Evolutionary conservation across 129 eudicot genomes (phyloP).

Genomic region (Arctium minus): DNA sequence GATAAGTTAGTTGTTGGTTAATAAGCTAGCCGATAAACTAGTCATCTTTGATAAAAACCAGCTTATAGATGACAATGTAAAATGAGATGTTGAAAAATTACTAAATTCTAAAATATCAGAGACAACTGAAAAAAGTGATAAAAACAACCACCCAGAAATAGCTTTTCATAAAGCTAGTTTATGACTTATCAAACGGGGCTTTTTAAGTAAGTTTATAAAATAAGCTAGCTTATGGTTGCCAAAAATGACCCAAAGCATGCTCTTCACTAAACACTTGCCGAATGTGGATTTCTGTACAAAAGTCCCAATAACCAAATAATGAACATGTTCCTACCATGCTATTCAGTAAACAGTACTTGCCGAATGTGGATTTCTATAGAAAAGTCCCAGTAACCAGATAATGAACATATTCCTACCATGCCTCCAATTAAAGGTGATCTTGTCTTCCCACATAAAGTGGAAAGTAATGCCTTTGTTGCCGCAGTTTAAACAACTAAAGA

Average conservation of each 20-base stretch:
- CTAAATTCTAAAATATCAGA: too few species aligned
- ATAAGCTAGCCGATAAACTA: too few species aligned
- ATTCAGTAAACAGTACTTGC: background rate
- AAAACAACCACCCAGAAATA: background rate
- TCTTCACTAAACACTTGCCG: background rate
- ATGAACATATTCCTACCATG: background rate
- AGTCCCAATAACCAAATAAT: background rate
- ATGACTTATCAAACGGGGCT: background rate
- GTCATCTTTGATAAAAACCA: too few species aligned
- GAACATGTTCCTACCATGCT: background rate
- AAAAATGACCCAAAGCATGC: background rate
- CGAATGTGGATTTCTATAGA: background rate
- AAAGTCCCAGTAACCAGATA: background rate
- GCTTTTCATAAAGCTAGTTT: background rate
- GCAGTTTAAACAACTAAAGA: background rate
- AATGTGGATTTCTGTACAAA: background rate
- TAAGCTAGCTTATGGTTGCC: background rate
- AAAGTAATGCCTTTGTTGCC: background rate
- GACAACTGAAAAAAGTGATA: background rate
- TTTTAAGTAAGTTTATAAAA: too few species aligned
- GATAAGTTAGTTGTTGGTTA: too few species aligned
- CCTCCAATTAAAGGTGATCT: background rate
- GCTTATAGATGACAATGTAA: too few species aligned
- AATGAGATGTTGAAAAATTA: too few species aligned
- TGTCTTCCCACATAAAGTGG: background rate